Evolutionary conservation across 768 basidiomycete genomes (phyloP), one percentile per base, ranked within the genome.

Genomic region (Suillus subaureus): DNA sequence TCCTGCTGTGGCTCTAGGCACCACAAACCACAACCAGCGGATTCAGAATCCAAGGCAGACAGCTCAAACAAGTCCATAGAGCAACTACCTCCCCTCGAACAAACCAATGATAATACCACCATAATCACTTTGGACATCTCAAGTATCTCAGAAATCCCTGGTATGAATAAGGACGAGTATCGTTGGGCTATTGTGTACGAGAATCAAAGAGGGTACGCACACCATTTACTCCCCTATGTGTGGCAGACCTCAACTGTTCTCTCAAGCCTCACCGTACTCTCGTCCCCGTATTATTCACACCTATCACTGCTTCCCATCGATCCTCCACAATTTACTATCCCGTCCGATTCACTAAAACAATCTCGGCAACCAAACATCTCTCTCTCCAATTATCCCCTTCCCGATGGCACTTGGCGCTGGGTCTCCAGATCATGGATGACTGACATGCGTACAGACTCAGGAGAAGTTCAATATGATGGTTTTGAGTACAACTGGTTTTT

Each of bases 401-500:
- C 92, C 2, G 90, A 93, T 68, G 92, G 91, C 28, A 84, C 82
- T 26, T 94, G 93, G 93, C 83, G 79, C 61, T 94, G 92, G 92
- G 87, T 93, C 2, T 92, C 90, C 49, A 85, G 85, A 51, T 77
- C 84, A 8, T 94, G 92, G 92, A 91, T 94, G 90, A 86, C 94
- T 65, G 93, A 94, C 79, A 94, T 94, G 92, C 90, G 89, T 49
- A 85, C 87, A 35, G 87, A 91, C 69, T 79, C 80, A 28, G 90
- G 91, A 61, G 85, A 89, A 70, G 89, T 93, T 3, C 90, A 93
- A 69, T 84, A 90, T 68, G 92, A 93, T 69, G 92, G 92, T 61
- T 94, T 93, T 70, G 91, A 94, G 75, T 94, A 94, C 77, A 94
- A 93, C 73, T 92, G 89, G 86, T 74, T 80, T 66, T 95, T 94